Base-by-base conservation (phyloP, 164 flowering plant genomes). In the Aristolochia fimbriata region DNA sequence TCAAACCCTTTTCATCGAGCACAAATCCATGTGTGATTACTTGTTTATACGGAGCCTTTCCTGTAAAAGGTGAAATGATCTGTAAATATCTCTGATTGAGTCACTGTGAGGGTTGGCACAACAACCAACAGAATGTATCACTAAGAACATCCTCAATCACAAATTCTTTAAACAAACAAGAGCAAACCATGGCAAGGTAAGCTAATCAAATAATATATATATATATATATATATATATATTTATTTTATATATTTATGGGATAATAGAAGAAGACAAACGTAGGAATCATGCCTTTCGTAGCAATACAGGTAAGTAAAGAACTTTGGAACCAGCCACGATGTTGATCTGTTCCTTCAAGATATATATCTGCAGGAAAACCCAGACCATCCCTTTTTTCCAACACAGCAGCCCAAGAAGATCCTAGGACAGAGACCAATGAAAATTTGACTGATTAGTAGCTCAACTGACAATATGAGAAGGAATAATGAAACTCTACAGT, bases 311-410 rank as follows among this genome's bases (percentile, higher is more conserved):
- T 90, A 56, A 93, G 65, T 73, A 93, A 75, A 57, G 99, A 93
- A 77, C 99, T 93, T 62, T 93, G 99, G 70, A 93, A 93, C 99
- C 99, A 93, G 23, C 99, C 99, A 65, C 99, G 97, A 73, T 93
- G 99, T 80, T 93, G 97, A 78, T 93, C 99, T 60, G 96, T 72
- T 22, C 99, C 99, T 73, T 93, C 99, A 63, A 93, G 88, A 71
- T 90, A 93, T 75, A 93, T 61, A 74, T 93, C 99, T 61, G 99
- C 99, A 57, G 99, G 97, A 60, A 65, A 81, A 70, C 73, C 62
- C 65, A 81, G 83, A 46, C 82, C 80, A 49, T 69, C 68, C 72
- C 92, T 80, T 74, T 77, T 80, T 49, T 70, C 92, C 78, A 93
- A 67, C 17, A 93, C 99, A 68, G 96, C 99, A 65, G 98, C 97